phyloP scores from a whole-genome alignment of 192 early-diverging fungal genomes.

The Endogone sp. region DNA sequence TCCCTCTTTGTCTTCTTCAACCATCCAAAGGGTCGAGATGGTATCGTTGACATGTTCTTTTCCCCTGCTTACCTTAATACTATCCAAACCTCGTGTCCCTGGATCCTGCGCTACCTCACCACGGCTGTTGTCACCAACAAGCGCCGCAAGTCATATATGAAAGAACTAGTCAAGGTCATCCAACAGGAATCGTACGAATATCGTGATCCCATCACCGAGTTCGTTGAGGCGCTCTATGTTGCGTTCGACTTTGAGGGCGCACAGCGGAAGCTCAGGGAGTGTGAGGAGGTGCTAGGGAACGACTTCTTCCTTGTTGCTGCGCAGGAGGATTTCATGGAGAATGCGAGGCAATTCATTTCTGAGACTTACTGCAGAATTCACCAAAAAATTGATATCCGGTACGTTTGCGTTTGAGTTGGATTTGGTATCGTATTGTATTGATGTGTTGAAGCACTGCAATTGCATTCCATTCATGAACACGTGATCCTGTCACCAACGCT shows the following conservation, averaged over 20 bases:
- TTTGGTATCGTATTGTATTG: no score
- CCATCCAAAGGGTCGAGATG: slow-evolving; percentile 94
- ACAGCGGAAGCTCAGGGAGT: slow-evolving; percentile 80
- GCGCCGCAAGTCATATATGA: slow-evolving; percentile 76
- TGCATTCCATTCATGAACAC: no score
- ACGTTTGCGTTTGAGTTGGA: not conserved
- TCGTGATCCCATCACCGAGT: slow-evolving; percentile 91
- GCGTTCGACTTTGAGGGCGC: slow-evolving; percentile 95
- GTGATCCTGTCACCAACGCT: no score
- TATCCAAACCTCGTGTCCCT: slow-evolving; percentile 95
- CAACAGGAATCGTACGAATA: slow-evolving; percentile 84
- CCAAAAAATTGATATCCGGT: slow-evolving; percentile 88
- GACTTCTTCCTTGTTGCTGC: slow-evolving; percentile 91
- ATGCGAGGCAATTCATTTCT: slow-evolving; percentile 89
- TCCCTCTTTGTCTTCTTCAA: slow-evolving; percentile 98
- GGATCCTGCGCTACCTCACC: slow-evolving; percentile 94
- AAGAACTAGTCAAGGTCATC: slow-evolving; percentile 87
- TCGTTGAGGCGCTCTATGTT: slow-evolving; percentile 88
- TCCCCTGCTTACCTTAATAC: slow-evolving; percentile 92
- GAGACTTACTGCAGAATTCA: slow-evolving; percentile 98
- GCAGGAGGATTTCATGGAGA: slow-evolving; percentile 93
- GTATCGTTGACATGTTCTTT: slow-evolving; percentile 90
- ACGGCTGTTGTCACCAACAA: slow-evolving; percentile 91
- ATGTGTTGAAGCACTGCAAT: not conserved
- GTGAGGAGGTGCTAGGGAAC: slow-evolving; percentile 79